Percentiles rank a stretch among this genome's conserved stretches.
These are phyloP conservation scores for Globisporangium paroecandrum DNA, from an alignment of 352 stramenopile species.

Conservation along the genomic window DNA sequence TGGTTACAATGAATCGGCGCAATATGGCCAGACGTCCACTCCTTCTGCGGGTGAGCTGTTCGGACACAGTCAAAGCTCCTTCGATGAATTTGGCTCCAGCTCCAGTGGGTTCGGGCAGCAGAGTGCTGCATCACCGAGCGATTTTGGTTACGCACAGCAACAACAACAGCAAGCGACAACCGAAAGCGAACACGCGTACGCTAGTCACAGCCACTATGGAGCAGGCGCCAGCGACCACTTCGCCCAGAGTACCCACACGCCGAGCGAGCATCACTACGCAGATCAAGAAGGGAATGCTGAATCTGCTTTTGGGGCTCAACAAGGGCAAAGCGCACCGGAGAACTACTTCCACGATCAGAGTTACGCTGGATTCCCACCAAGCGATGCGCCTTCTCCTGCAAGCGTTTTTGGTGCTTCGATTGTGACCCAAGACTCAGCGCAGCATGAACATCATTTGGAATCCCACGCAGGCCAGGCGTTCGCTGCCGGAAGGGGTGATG, in stretches of 20 bases:
- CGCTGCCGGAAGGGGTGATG: background rate
- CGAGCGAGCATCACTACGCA: background rate
- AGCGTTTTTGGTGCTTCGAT: background rate
- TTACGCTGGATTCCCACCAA: background rate
- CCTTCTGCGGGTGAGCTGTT: conserved; percentile 27
- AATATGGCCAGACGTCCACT: conserved; percentile 25
- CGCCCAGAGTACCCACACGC: background rate
- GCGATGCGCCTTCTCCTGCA: background rate
- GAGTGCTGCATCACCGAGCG: conserved; percentile 1
- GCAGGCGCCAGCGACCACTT: conserved; percentile 1
- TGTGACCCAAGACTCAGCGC: background rate
- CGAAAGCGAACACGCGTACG: conserved; percentile 1
- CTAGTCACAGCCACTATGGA: conserved; percentile 5
- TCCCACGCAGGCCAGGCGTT: background rate
- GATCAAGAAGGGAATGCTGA: background rate
- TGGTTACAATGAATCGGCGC: conserved; percentile 13
- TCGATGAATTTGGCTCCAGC: conserved; percentile 12
- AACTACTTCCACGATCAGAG: background rate
- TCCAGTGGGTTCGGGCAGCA: conserved; percentile 14
- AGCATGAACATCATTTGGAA: background rate
- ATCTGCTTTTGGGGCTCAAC: background rate
- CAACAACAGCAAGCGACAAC: conserved; percentile 1
- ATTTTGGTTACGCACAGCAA: conserved; percentile 2
- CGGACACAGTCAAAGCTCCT: conserved; percentile 18
- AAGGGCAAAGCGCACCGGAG: background rate